Conservation (phyloP, 2,329 filamentous ascomycete species). For the Bipolaris bicolor region DNA sequence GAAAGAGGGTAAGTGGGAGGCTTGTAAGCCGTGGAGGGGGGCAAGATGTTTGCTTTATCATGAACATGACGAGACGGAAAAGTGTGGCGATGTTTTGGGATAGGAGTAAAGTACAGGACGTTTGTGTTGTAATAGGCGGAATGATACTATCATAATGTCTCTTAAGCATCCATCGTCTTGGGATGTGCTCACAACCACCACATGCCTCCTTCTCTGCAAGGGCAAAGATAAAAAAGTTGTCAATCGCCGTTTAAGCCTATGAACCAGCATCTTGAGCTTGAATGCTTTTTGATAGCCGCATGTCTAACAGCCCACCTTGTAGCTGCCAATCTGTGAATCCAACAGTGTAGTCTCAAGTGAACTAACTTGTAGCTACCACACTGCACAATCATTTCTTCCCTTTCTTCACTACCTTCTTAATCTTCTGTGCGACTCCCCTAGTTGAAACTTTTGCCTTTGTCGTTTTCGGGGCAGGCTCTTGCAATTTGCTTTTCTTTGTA, state of each 20-base stretch:
- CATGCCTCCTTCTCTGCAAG: too few species aligned
- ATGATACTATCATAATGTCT: too few species aligned
- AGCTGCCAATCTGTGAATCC: background rate
- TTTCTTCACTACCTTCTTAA: conserved; percentile 8
- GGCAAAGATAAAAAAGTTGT: too few species aligned
- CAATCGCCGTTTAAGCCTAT: too few species aligned
- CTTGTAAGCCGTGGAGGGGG: conserved; percentile 48
- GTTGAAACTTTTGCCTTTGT: conserved; percentile 3
- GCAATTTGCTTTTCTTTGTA: background rate
- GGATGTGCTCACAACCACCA: too few species aligned
- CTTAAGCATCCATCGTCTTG: too few species aligned
- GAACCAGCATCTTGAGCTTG: too few species aligned
- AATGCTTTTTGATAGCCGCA: too few species aligned
- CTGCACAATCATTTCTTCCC: background rate
- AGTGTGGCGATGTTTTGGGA: conserved; percentile 33
- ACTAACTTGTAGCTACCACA: background rate
- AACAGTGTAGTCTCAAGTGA: background rate
- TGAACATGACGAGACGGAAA: conserved; percentile 47
- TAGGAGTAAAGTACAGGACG: too few species aligned
- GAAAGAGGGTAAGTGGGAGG: conserved; percentile 41
- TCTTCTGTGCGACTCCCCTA: conserved; percentile 11
- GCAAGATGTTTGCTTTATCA: conserved; percentile 46
- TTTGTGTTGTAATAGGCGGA: too few species aligned
- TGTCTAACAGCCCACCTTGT: too few species aligned
- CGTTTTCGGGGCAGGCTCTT: background rate